phyloP scores from a whole-genome alignment of 306 rosid genomes.

The Dryas alaskensis region DNA sequence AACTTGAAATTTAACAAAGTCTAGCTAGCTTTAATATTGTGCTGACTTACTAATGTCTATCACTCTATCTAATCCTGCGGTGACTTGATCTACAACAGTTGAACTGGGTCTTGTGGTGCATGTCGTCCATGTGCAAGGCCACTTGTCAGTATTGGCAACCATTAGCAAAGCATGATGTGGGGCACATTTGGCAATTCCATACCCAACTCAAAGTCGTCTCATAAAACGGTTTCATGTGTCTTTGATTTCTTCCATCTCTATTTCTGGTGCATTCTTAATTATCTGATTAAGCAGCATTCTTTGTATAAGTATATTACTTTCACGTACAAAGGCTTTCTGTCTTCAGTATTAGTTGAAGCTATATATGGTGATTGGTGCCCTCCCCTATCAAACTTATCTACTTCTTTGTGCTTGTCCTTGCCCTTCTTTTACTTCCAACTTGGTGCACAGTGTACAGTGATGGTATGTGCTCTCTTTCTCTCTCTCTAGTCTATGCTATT shows the following conservation, averaged over 20 bases:
- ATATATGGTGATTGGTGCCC: slow-evolving; percentile 16
- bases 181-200: neutral
- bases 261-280: neutral
- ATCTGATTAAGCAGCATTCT: too few relatives aligned
- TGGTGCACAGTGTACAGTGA: slow-evolving; percentile 18
- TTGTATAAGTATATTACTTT: neutral
- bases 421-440: slow-evolving; percentile 16
- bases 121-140: slow-evolving; percentile 52
- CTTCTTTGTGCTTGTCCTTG: slow-evolving; percentile 22
- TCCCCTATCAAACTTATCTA: slow-evolving; percentile 21
- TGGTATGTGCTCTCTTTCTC: slow-evolving; percentile 15
- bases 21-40: too few relatives aligned
- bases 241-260: neutral
- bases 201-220: slow-evolving; percentile 5
- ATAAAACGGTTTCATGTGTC: neutral
- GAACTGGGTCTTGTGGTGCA: slow-evolving; percentile 4
- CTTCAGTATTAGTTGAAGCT: neutral
- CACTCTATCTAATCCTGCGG: neutral
- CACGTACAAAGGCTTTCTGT: neutral
- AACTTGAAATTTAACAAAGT: too few relatives aligned
- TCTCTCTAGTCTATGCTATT: neutral
- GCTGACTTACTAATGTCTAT: too few relatives aligned
- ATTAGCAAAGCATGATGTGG: neutral
- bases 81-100: neutral
- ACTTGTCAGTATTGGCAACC: slow-evolving; percentile 32